phyloP scores from a whole-genome alignment of 2,329 filamentous ascomycete genomes.

The Aspergillus aculeatus region DNA sequence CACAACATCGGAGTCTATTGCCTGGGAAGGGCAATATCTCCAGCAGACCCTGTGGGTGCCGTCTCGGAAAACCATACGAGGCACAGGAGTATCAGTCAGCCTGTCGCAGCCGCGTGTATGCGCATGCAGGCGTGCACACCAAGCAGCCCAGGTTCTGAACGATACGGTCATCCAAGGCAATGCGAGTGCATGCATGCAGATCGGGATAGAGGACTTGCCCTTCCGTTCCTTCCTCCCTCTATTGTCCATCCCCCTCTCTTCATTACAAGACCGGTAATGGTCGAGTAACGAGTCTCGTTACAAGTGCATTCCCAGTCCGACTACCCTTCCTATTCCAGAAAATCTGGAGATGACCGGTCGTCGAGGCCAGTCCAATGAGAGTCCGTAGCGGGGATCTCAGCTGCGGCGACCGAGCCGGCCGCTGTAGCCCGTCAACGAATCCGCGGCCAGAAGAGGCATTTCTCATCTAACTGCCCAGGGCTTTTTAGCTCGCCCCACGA shows the following conservation, averaged over 20 bases:
- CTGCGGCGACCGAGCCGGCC: slow-evolving; percentile 29
- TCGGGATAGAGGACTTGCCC: slow-evolving; percentile 7
- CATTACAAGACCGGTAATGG: slow-evolving; percentile 7
- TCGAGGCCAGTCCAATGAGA: slow-evolving; percentile 39
- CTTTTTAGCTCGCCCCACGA: slow-evolving; percentile 30
- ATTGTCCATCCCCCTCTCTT: not conserved
- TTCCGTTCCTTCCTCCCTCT: slow-evolving; percentile 7
- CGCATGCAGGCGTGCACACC: not conserved
- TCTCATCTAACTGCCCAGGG: slow-evolving; percentile 21
- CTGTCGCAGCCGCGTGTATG: not conserved
- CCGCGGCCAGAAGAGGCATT: slow-evolving; percentile 25
- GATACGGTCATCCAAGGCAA: slow-evolving; percentile 15
- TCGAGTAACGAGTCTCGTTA: slow-evolving; percentile 17
- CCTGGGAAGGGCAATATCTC: slow-evolving; percentile 10
- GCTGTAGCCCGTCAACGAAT: slow-evolving; percentile 32
- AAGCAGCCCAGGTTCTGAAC: slow-evolving; percentile 6
- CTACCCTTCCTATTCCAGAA: slow-evolving; percentile 30
- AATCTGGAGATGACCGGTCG: slow-evolving; percentile 33
- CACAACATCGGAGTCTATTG: slow-evolving; percentile 12
- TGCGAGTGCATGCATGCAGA: slow-evolving; percentile 11
- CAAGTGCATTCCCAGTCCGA: slow-evolving; percentile 16
- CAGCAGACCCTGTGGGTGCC: not conserved
- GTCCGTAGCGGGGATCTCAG: slow-evolving; percentile 40
- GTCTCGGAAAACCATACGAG: not conserved
- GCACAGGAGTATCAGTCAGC: not conserved